Evolutionary conservation across 2,329 filamentous ascomycete species (phyloP), one percentile per base, ranked within the genome.

Genomic region (Neofusicoccum kwambonambiense): DNA sequence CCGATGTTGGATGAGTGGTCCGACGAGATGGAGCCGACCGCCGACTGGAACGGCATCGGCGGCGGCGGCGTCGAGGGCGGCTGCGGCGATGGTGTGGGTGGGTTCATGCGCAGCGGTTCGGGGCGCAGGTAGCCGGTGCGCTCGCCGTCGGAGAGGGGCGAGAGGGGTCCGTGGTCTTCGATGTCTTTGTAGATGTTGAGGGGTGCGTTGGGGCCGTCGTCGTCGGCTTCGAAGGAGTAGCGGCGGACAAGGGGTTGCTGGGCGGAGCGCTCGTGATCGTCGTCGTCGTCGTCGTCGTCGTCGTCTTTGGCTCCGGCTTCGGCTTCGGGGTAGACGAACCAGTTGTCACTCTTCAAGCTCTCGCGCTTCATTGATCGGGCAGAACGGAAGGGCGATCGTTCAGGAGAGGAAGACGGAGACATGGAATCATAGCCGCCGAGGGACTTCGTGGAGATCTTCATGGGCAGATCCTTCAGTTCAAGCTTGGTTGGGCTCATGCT

Each of bases 61-160:
- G 64, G 66, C 17, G 17, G 57, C 22, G 39, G 22, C 4, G 27
- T 61, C 37, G 3, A 13, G 54, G 15, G 52, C 31, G 19, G 56
- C 68, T 67, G 12, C 15, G 73, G 73, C 3, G 78, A 74, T 19
- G 77, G 79, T 1, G 78, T 79, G 1, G 81, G 80, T 4, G 81
- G 81, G 67, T 82, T 81, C 79, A 82, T 82, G 51, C 78, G 75
- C 6, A 83, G 74, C 1, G 81, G 80, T 65, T 79, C 74, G 13
- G 75, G 77, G 37, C 76, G 66, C 68, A 77, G 71, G n/a, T 70
- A 67, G 17, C 34, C 51, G 15, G 34, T 56, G 42, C 17, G 58
- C 5, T 58, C 54, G 22, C 39, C 39, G 54, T 60, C 42, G 9
- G 41, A 60, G 11, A 45, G 27, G 13, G 51, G 27, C 11, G 27